These are phyloP conservation scores for Psilocybe subaeruginosa DNA, from an alignment of 768 basidiomycete genomes.

Conservation along the genomic window DNA sequence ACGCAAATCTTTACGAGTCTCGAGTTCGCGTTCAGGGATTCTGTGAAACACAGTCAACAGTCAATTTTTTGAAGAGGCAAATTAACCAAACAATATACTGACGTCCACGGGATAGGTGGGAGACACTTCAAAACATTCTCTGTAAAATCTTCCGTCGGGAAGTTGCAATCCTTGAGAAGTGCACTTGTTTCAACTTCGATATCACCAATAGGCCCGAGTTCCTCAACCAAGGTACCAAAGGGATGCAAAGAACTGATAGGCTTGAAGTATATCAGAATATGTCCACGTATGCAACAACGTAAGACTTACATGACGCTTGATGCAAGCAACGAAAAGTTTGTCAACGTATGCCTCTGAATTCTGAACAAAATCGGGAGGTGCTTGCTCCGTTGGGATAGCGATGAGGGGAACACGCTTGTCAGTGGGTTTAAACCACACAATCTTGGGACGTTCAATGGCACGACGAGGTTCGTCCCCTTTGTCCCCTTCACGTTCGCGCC, in stretches of 20 bases:
- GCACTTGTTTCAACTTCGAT: slow-evolving; percentile 98
- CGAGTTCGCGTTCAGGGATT: slow-evolving; percentile 87
- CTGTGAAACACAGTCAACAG: slow-evolving; percentile 36
- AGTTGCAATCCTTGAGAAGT: slow-evolving; percentile 97
- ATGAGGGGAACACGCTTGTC: slow-evolving; percentile 99
- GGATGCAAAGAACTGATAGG: slow-evolving; percentile 97
- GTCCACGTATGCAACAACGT: slow-evolving; percentile 6
- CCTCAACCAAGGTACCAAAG: slow-evolving; percentile 97
- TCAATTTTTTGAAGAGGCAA: slow-evolving; percentile 2
- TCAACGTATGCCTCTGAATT: slow-evolving; percentile 90
- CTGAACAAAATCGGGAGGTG: slow-evolving; percentile 94
- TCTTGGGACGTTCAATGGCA: slow-evolving; percentile 90
- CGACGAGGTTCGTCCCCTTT: slow-evolving; percentile 83
- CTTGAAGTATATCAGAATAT: slow-evolving; percentile 39
- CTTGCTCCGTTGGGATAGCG: slow-evolving; percentile 98
- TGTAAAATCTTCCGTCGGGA: slow-evolving; percentile 96
- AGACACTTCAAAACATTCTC: slow-evolving; percentile 95
- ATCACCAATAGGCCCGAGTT: slow-evolving; percentile 97
- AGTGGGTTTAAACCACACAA: slow-evolving; percentile 99
- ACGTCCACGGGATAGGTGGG: slow-evolving; percentile 95
- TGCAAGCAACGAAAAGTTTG: slow-evolving; percentile 95
- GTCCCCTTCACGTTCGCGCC: slow-evolving; percentile 95
- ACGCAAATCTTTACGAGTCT: slow-evolving; percentile 88
- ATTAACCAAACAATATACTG: slow-evolving; percentile 32
- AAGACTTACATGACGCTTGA: slow-evolving; percentile 89